Percentiles rank a stretch among this genome's conserved stretches.
These are phyloP conservation scores for Naegleria fowleri DNA, from an alignment of 208 protist genomes.

Conservation along the genomic window DNA sequence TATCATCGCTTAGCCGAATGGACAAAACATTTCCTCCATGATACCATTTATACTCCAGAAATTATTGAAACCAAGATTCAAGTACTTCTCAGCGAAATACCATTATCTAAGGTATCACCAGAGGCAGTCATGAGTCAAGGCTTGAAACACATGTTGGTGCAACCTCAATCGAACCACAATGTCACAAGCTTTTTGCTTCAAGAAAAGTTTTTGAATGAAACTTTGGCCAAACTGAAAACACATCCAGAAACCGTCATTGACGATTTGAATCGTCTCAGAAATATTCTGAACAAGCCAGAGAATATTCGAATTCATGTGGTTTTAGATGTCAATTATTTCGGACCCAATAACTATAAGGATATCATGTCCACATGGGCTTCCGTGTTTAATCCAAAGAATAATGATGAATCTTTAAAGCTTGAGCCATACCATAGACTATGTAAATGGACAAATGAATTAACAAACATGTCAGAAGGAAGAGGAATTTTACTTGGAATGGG, in stretches of 20 bases:
- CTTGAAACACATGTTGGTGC: background rate
- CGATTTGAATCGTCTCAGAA: background rate
- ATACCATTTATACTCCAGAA: background rate
- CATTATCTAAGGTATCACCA: background rate
- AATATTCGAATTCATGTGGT: background rate
- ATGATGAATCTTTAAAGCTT: background rate
- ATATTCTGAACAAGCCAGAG: background rate
- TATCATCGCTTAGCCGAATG: background rate
- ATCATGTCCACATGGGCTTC: background rate
- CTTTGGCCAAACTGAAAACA: background rate
- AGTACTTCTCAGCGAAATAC: background rate
- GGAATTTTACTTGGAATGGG: slow-evolving; percentile 4
- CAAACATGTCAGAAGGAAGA: background rate
- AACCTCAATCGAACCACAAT: background rate
- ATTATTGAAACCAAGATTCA: background rate
- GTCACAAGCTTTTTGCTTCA: background rate
- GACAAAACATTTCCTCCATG: background rate
- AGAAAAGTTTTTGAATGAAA: background rate
- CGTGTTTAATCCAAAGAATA: background rate
- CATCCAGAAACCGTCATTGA: background rate
- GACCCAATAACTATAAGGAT: background rate
- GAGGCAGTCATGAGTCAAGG: background rate
- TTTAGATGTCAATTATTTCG: background rate
- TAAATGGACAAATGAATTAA: background rate
- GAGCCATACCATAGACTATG: background rate